These are phyloP conservation scores for Stylosanthes scabra DNA, from an alignment of 331 rosid species.

Conservation along the genomic window DNA sequence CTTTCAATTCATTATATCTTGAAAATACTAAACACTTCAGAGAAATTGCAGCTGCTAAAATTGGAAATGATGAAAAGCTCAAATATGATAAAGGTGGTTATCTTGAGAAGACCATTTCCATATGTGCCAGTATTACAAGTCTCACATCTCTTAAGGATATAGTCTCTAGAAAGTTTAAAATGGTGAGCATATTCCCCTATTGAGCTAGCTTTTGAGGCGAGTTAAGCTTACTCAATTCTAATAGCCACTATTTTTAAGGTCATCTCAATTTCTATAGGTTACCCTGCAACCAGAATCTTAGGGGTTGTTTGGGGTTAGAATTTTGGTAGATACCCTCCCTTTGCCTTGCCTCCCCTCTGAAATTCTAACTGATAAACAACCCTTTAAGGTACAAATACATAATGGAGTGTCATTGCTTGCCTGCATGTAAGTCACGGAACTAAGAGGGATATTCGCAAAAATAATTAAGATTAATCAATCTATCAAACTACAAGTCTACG, in stretches of 20 bases:
- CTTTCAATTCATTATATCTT: conserved; percentile 5
- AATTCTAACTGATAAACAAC: too few species aligned
- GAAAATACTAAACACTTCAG: background rate
- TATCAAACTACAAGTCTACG: too few species aligned
- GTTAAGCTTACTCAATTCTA: too few species aligned
- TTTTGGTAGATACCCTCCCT: too few species aligned
- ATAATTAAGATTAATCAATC: background rate
- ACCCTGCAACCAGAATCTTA: conserved; percentile 1
- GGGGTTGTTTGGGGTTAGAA: too few species aligned
- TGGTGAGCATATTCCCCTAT: too few species aligned
- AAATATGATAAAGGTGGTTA: background rate
- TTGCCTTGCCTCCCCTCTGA: too few species aligned
- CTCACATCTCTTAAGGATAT: too few species aligned
- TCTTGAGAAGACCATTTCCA: background rate
- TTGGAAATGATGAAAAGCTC: conserved; percentile 2
- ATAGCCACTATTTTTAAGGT: background rate
- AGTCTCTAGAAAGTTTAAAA: too few species aligned
- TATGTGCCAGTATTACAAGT: background rate
- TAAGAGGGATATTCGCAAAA: background rate
- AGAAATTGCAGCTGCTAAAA: conserved; percentile 11
- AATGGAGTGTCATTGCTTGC: background rate
- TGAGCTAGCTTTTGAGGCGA: too few species aligned
- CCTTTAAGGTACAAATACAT: conserved; percentile 7
- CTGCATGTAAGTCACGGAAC: background rate
- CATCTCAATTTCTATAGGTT: background rate